phyloP scores from a whole-genome alignment of 1,139 yeast species.

The Tardiomyces digboiensis region DNA sequence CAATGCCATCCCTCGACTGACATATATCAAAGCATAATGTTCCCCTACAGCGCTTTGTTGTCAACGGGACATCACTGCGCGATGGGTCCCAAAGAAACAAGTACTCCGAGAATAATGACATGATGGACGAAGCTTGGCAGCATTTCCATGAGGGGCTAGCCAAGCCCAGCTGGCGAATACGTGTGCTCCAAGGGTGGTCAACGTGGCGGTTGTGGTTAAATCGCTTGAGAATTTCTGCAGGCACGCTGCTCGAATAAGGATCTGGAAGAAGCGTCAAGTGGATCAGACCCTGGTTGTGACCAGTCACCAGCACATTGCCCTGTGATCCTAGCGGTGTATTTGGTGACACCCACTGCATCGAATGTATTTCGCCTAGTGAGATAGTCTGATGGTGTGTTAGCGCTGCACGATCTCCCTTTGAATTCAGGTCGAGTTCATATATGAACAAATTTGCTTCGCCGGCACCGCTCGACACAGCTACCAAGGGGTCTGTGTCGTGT shows the following conservation, averaged over 20 bases:
- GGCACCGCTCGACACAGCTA: conserved; percentile 61
- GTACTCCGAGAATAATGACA: conserved; percentile 53
- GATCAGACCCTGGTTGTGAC: conserved; percentile 61
- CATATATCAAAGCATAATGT: conserved; percentile 23
- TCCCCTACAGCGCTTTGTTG: conserved; percentile 47
- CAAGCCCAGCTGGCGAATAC: conserved; percentile 32
- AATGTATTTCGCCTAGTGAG: conserved; percentile 55
- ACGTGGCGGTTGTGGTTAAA: conserved; percentile 65
- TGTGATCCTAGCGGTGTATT: conserved; percentile 23
- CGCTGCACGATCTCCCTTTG: conserved; percentile 18
- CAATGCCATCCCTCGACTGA: conserved; percentile 37
- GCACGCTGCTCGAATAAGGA: conserved; percentile 33
- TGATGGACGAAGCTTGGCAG: conserved; percentile 34
- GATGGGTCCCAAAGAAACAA: conserved; percentile 66
- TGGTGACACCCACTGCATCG: conserved; percentile 53
- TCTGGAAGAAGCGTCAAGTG: conserved; percentile 63
- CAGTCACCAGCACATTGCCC: conserved; percentile 44
- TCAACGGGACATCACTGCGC: conserved; percentile 43
- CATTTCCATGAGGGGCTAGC: conserved; percentile 34
- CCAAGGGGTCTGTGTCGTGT: conserved; percentile 32
- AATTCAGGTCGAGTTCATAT: conserved; percentile 41
- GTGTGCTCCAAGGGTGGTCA: conserved; percentile 16
- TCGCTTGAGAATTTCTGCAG: conserved; percentile 65
- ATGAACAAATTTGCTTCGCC: conserved; percentile 49
- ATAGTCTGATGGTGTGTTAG: conserved; percentile 71